Base-by-base conservation (phyloP, 208 protist species). In the Acanthamoeba quina region DNA sequence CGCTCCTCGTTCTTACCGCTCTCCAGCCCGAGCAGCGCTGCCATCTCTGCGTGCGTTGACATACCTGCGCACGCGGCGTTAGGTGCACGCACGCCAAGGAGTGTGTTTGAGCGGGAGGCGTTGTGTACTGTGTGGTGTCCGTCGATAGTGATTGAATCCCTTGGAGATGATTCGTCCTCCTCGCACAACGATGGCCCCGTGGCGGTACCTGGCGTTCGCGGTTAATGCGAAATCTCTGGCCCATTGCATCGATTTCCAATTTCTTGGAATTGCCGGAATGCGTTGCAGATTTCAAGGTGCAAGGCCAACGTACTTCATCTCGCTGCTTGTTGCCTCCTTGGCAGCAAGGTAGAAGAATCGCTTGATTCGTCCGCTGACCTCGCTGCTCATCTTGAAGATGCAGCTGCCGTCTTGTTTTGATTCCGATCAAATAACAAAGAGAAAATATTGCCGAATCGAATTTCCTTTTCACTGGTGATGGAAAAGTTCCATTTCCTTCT, bases 11-110 rank as follows among this genome's bases (percentile, higher is more conserved):
- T 60, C 26, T 31, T 52, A 26, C 60, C 68, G 26, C 64, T 13
- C 64, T 58, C 62, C 13, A 92, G 31, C 24, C 49, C 31, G n/a
- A 56, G 10, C 60, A 92, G n/a, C 44, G 86, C 68, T 19, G 60
- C 86, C 86, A 92, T 92, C 86, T 92, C 86, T 17, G 86, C 86
- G 37, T 92, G 86, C n/a, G 86, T 92, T 24, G 86, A 92, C 64
- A 78, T 92, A 21, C 86, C 60, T 68, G 86, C 68, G 6, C 41
- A 5, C 41, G 41, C 41, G 41, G 41, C 41, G 41, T 47, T 47
- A 5, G 2, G 6, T 5, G 19, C 54, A 24, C 54, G 15, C 21
- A 3, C 19, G 2, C 54, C 15, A 24, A 21, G 54, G 19, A 5
- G 54, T 5, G 15, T 58, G 15, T 58, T 21, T 13, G 54, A 58